These are phyloP conservation scores for Fulvia fulva DNA, from an alignment of 2,329 filamentous ascomycete genomes.

Conservation along the genomic window DNA sequence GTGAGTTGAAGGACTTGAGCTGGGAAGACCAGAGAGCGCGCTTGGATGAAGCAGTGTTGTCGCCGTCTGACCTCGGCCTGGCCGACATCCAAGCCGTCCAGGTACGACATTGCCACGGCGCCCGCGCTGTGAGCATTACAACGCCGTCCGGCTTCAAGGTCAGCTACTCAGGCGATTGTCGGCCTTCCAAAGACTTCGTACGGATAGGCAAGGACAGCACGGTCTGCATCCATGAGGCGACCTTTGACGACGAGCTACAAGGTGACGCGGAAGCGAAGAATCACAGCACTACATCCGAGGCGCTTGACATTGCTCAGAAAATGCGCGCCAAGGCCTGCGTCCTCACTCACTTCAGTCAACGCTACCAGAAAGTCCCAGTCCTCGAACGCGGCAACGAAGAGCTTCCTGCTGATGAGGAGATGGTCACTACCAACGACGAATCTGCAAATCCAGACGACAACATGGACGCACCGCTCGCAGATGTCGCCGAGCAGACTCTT, in stretches of 20 bases:
- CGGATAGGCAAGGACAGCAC: conserved; percentile 69
- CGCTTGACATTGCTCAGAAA: conserved; percentile 66
- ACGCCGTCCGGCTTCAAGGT: conserved; percentile 79
- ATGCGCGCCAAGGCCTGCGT: conserved; percentile 81
- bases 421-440: conserved; percentile 17
- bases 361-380: conserved; percentile 73
- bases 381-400: conserved; percentile 41
- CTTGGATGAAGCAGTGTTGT: conserved; percentile 20
- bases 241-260: conserved; percentile 80
- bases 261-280: conserved; percentile 81
- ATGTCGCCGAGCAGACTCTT: conserved; percentile 21
- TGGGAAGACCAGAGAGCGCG: conserved; percentile 22
- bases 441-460: conserved; percentile 14
- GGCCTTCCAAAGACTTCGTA: conserved; percentile 69
- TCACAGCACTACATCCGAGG: conserved; percentile 85
- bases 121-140: conserved; percentile 72
- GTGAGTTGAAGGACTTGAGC: conserved; percentile 20
- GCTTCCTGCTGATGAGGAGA: conserved; percentile 14
- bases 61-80: conserved; percentile 56
- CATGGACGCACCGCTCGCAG: conserved; percentile 27
- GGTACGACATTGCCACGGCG: conserved; percentile 75
- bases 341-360: conserved; percentile 91
- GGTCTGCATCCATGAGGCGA: conserved; percentile 90
- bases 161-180: conserved; percentile 91
- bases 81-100: conserved; percentile 59